Evolutionary conservation across 139 green algal species (phyloP).

Genomic region (Auxenochlorella protothecoides): DNA sequence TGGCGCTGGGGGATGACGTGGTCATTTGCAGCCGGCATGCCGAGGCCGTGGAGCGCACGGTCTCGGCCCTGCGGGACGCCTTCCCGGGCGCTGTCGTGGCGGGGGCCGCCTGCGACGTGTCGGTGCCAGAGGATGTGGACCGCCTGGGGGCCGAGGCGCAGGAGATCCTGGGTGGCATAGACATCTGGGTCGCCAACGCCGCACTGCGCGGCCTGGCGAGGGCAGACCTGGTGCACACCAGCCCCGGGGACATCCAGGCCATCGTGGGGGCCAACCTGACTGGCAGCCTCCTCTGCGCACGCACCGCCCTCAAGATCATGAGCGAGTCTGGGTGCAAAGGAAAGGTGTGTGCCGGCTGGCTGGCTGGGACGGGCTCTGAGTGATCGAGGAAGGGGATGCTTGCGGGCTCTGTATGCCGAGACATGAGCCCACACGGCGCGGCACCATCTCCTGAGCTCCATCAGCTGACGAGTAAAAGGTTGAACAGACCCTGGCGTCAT

Average conservation of each 20-base stretch:
- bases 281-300: constrained; percentile 13
- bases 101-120: constrained; percentile 27
- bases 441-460: no score
- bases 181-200: constrained; percentile 35
- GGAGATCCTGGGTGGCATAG: constrained; percentile 26
- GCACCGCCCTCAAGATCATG: constrained; percentile 8
- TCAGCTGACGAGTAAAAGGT: no score
- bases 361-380: no score
- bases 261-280: constrained; percentile 30
- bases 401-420: no score
- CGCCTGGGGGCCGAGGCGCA: constrained; percentile 24
- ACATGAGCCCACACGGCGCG: no score
- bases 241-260: constrained; percentile 3
- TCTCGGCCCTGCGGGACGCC: constrained; percentile 7
- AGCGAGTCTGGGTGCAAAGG: no score
- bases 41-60: constrained; percentile 13
- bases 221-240: constrained; percentile 7
- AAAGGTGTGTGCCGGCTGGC: no score
- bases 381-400: no score
- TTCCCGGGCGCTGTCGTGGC: constrained; percentile 16
- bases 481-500: no score
- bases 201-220: constrained; percentile 9
- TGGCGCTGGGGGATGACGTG: constrained; percentile 43
- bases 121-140: constrained; percentile 24
- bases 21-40: constrained; percentile 29